phyloP scores from a whole-genome alignment of 2,329 filamentous ascomycete genomes.

The Fusarium mexicanum region DNA sequence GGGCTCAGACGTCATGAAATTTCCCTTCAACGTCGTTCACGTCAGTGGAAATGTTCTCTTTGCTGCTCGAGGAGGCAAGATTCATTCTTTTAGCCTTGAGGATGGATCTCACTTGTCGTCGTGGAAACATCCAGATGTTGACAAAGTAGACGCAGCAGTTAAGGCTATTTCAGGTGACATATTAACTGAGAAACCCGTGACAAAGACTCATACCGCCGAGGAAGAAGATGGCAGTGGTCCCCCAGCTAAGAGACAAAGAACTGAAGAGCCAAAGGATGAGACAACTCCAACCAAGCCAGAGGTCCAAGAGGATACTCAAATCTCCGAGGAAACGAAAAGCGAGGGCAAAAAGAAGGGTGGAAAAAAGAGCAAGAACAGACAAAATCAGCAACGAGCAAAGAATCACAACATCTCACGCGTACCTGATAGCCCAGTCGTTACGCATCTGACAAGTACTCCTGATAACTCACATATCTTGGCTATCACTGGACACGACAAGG shows the following conservation, averaged over 20 bases:
- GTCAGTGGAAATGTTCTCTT: constrained; percentile 69
- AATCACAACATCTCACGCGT: constrained; percentile 43
- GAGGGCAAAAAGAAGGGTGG: constrained; percentile 41
- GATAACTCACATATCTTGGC: constrained; percentile 76
- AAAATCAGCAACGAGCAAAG: constrained; percentile 32
- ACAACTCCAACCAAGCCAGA: constrained; percentile 36
- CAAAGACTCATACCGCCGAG: constrained; percentile 9
- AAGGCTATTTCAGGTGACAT: constrained; percentile 29
- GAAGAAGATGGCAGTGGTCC: constrained; percentile 44
- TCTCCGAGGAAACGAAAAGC: constrained; percentile 13
- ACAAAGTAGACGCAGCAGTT: constrained; percentile 46
- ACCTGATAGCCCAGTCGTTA: constrained; percentile 71
- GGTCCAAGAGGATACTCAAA: constrained; percentile 3
- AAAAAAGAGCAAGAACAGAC: constrained; percentile 46
- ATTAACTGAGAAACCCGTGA: constrained; percentile 21
- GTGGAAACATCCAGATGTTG: constrained; percentile 65
- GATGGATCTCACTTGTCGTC: constrained; percentile 67
- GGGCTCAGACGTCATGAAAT: constrained; percentile 49
- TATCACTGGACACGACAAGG: constrained; percentile 92
- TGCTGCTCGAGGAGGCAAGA: constrained; percentile 76
- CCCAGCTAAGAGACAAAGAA: constrained; percentile 50
- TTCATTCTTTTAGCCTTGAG: constrained; percentile 73
- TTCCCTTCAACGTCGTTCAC: constrained; percentile 74
- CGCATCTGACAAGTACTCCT: constrained; percentile 70
- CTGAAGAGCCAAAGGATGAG: constrained; percentile 39